These are phyloP conservation scores for Nicotiana undulata DNA, from an alignment of 257 asterid species.

Conservation along the genomic window DNA sequence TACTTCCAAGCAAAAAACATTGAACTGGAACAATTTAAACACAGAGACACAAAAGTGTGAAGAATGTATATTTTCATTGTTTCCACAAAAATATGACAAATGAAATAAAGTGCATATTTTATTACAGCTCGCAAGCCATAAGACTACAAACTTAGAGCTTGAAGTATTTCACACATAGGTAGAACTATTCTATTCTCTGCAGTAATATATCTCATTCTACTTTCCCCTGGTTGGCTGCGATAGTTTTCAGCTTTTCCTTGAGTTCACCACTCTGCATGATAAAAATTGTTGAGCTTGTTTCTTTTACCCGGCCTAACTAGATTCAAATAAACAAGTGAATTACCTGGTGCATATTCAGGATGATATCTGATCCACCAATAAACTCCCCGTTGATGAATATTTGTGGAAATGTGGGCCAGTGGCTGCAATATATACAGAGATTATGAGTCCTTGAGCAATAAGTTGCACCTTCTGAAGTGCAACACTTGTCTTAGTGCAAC, in stretches of 20 bases:
- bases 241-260: constrained; percentile 48
- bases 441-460: background rate
- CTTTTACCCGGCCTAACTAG: background rate
- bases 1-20: background rate
- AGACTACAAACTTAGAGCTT: background rate
- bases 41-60: background rate
- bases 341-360: constrained; percentile 94
- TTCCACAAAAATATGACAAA: background rate
- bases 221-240: constrained; percentile 26
- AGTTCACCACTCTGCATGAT: constrained; percentile 70
- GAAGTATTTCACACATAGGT: background rate
- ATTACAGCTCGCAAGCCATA: constrained; percentile 2
- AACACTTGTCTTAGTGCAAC: background rate
- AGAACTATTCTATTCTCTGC: background rate
- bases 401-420: constrained; percentile 98
- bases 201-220: constrained; percentile 13
- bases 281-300: constrained; percentile 9
- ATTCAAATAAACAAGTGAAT: background rate
- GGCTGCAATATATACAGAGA: constrained; percentile 37
- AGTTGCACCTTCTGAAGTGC: background rate
- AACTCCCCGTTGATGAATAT: constrained; percentile 91
- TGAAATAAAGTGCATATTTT: background rate
- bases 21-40: background rate
- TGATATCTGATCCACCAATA: constrained; percentile 95
- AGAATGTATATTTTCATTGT: background rate